Base-by-base conservation (phyloP, 768 basidiomycete genomes). In the Floccularia luteovirens region DNA sequence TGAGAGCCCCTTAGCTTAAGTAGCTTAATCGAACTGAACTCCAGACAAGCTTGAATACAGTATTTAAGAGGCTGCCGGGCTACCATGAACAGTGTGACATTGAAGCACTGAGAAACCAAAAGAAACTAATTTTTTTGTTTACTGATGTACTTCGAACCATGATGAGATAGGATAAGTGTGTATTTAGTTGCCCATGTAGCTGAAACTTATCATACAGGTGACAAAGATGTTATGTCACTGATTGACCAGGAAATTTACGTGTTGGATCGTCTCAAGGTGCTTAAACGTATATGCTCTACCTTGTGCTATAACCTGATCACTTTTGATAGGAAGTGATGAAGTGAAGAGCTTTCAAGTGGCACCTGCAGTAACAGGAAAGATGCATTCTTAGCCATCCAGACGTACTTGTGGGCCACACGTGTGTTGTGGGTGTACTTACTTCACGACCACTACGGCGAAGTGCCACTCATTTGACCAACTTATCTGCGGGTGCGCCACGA, bases 311-410 rank as follows among this genome's bases (percentile, higher is more conserved):
- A 13, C 24, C 30, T 45, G 41, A 35, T 14, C n/a, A 24, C 22
- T 44, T n/a, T n/a, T n/a, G n/a, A 20, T 32, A 75, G 72, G 75
- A 78, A 58, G 65, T 78, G 17, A 61, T 80, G 79, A 80, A 52
- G 72, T 75, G 30, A 63, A 55, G 38, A 79, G 78, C 4, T 74
- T 71, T 46, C 79, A 79, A 39, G 57, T 58, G 16, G 51, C 55
- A 11, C 55, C 54, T 2, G 52, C 79, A 2, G 77, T 77, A 39
- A 55, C 78, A 14, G n/a, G 78, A 79, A 48, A 76, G 53, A 23
- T 53, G 51, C 33, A 48, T 60, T 10, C 40, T 58, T 11, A 43
- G 40, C 12, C 72, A 79, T 49, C 59, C 68, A 1, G 69, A 72
- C 45, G 60, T 79, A 22, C 55, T 59, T 1, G 79, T n/a, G n/a